Base-by-base conservation (phyloP, 2,329 filamentous ascomycete genomes). In the Chaetomiaceae sp. region DNA sequence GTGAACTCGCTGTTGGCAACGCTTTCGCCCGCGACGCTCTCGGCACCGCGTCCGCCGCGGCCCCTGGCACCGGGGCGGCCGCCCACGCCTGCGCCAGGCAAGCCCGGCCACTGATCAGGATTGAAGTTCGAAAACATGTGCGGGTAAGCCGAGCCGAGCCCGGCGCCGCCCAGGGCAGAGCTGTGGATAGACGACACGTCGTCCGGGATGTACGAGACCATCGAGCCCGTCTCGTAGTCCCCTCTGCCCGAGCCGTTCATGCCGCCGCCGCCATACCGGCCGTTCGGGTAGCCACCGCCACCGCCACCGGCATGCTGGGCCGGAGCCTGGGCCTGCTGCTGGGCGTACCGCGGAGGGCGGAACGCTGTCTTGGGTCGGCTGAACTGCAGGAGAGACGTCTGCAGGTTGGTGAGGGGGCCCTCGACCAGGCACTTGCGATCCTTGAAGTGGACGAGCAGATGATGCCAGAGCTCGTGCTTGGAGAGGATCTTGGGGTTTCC, bases 391-490 rank as follows among this genome's bases (percentile, higher is more conserved):
- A 99, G 78, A 12, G 91, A 96, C 21, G 90, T 87, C 69, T 97
- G 93, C n/a, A 99, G 77, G 66, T 99, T 99, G 55, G 87, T 93
- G 57, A 99, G 75, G 17, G 93, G 92, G 0, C 93, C 93, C 67
- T 99, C 93, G 5, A 99, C 93, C 12, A 99, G 81, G 66, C 92
- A 97, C 63, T 95, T 95, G 61, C 84, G 85, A 67, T 97, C 91
- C 75, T 97, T 97, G 79, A 96, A 99, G 68, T 99, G 93, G 34
- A 92, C 79, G 31, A 99, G 77, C 21, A 99, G 81, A 64, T 91
- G 91, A 67, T 99, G 93, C 93, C 93, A 99, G 34, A 99, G 77
- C 56, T 95, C 93, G 66, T 99, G 93, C 76, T 99, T 99, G 35
- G 91, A 93, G 38, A 99, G 74, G 33, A 99, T 91, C 73, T 97